Evolutionary conservation across 2,329 filamentous ascomycete genomes (phyloP).

Genomic region (Verticillium nonalfalfae): DNA sequence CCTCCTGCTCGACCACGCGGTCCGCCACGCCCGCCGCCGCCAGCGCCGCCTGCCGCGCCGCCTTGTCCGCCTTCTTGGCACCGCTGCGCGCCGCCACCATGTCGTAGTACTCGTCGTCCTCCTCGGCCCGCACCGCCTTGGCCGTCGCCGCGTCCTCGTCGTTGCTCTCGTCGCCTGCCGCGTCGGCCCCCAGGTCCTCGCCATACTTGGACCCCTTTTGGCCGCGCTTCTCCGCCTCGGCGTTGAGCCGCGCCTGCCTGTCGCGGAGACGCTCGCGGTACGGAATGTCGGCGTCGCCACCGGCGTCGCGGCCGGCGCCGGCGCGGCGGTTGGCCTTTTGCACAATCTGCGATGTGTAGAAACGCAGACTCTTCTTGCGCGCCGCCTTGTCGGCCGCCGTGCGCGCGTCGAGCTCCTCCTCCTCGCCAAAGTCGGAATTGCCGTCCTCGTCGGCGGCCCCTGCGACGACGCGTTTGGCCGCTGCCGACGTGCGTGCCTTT

Average conservation of each 20-base stretch:
- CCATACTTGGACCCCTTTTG: conserved; percentile 56
- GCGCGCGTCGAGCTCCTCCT: conserved; percentile 68
- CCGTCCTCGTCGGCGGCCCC: conserved; percentile 44
- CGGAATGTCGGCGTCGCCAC: conserved; percentile 77
- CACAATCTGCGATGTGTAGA: conserved; percentile 96
- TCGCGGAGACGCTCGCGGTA: conserved; percentile 85
- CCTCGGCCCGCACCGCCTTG: conserved; percentile 43
- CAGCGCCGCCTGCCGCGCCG: conserved; percentile 47
- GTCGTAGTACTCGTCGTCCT: conserved; percentile 81
- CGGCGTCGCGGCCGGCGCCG: conserved; percentile 64
- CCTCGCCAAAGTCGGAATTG: conserved; percentile 90
- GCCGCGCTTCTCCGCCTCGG: conserved; percentile 81
- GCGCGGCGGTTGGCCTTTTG: conserved; percentile 88
- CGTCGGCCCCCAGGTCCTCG: conserved; percentile 55
- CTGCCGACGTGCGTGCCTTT: conserved; percentile 40
- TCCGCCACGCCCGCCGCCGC: conserved; percentile 58
- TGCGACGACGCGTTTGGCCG: conserved; percentile 20
- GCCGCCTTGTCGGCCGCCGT: conserved; percentile 81
- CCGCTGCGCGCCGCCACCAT: conserved; percentile 67
- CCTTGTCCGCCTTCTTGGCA: conserved; percentile 69
- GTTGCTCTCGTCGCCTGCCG: conserved; percentile 48
- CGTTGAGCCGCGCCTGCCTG: conserved; percentile 76
- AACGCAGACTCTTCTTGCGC: conserved; percentile 87
- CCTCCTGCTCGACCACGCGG: conserved; percentile 58
- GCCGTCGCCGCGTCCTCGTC: conserved; percentile 65